These are phyloP conservation scores for Tylopilus microsporus DNA, from an alignment of 1,284 basidiomycete species.

Conservation along the genomic window DNA sequence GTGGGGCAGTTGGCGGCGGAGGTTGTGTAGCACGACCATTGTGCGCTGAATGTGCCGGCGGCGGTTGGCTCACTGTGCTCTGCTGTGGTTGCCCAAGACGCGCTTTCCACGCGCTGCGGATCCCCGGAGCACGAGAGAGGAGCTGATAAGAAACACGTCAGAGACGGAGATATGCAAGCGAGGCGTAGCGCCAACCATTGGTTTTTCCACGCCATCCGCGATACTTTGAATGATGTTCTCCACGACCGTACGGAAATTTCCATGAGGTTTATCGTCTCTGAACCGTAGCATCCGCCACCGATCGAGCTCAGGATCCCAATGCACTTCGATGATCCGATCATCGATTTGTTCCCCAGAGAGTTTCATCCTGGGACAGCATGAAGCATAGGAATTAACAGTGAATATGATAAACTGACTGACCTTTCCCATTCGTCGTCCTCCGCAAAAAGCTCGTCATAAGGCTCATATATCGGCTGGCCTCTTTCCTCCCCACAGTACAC, in stretches of 20 bases:
- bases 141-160: slow-evolving; percentile 42
- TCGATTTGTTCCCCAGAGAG: slow-evolving; percentile 81
- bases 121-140: slow-evolving; percentile 51
- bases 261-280: slow-evolving; percentile 85
- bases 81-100: slow-evolving; percentile 33
- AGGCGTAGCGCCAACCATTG: slow-evolving; percentile 50
- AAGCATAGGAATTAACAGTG: slow-evolving; percentile 3
- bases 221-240: slow-evolving; percentile 85
- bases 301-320: slow-evolving; percentile 68
- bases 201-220: slow-evolving; percentile 85
- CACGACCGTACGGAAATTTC: slow-evolving; percentile 80
- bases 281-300: slow-evolving; percentile 90
- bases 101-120: slow-evolving; percentile 69
- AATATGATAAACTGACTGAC: slow-evolving; percentile 57
- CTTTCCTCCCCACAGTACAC: slow-evolving; percentile 72
- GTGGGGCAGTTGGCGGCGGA: slow-evolving; percentile 31
- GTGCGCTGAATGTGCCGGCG: slow-evolving; percentile 14
- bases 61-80: slow-evolving; percentile 12
- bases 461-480: slow-evolving; percentile 63
- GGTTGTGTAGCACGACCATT: slow-evolving; percentile 23
- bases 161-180: slow-evolving; percentile 1
- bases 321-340: slow-evolving; percentile 90
- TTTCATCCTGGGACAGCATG: slow-evolving; percentile 65
- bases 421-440: slow-evolving; percentile 90
- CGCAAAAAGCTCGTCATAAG: slow-evolving; percentile 84